phyloP scores from a whole-genome alignment of 768 basidiomycete genomes.

The Hericium alpestre region DNA sequence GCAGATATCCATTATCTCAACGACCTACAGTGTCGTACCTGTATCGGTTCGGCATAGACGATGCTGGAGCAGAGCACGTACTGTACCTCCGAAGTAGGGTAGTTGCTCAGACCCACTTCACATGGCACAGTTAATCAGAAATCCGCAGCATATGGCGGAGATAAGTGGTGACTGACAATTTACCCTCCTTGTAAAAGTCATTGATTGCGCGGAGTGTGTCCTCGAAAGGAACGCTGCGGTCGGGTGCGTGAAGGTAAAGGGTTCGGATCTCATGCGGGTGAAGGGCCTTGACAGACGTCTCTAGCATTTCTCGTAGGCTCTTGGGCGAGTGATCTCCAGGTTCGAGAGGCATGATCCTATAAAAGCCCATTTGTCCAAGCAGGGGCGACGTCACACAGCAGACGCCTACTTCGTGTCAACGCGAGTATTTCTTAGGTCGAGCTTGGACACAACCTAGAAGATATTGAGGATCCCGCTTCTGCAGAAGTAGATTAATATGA shows the following conservation, averaged over 20 bases:
- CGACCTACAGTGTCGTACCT: conserved; percentile 26
- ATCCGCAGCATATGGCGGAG: background rate
- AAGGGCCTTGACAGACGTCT: conserved; percentile 34
- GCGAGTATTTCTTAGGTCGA: conserved; percentile 28
- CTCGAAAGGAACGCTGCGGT: conserved; percentile 45
- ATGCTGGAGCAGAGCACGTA: background rate
- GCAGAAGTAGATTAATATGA: background rate
- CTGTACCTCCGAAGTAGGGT: conserved; percentile 45
- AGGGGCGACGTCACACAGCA: conserved; percentile 1
- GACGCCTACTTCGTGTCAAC: conserved; percentile 37
- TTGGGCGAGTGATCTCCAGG: conserved; percentile 33
- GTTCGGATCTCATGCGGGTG: conserved; percentile 36
- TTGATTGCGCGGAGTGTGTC: conserved; percentile 44
- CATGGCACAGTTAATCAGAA: background rate
- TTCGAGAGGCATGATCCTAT: conserved; percentile 26
- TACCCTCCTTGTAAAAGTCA: conserved; percentile 40
- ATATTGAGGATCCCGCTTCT: background rate
- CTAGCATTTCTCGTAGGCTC: conserved; percentile 32
- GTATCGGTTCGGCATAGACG: background rate
- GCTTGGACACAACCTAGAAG: conserved; percentile 27
- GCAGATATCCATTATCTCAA: conserved; percentile 49
- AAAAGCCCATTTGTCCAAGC: background rate
- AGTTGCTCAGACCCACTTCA: conserved; percentile 50
- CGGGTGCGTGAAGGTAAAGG: conserved; percentile 53
- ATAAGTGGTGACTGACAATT: conserved; percentile 30